These are phyloP conservation scores for Podospora fimiseda DNA, from an alignment of 495 filamentous ascomycete genomes.

Conservation along the genomic window DNA sequence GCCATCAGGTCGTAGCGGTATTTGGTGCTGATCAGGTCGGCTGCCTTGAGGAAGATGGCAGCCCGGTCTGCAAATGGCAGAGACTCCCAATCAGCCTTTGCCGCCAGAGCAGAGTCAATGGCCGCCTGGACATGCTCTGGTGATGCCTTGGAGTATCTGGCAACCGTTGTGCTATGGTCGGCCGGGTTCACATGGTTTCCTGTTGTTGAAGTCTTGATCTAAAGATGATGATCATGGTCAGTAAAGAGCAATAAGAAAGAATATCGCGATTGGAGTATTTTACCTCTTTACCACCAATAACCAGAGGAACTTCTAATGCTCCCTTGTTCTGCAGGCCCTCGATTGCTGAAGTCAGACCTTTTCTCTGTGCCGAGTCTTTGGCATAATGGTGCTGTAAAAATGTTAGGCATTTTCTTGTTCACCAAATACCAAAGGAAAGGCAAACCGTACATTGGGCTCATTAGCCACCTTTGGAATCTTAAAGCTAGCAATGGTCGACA, in stretches of 20 bases:
- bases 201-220: slow-evolving; percentile 48
- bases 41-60: slow-evolving; percentile 90
- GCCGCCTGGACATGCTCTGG: slow-evolving; percentile 64
- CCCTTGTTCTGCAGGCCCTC: slow-evolving; percentile 51
- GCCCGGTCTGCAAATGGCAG: slow-evolving; percentile 83
- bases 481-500: slow-evolving; percentile 61
- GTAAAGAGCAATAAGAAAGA: not conserved
- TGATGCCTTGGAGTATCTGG: slow-evolving; percentile 71
- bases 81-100: slow-evolving; percentile 73
- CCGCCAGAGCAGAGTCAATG: slow-evolving; percentile 73
- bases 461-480: slow-evolving; percentile 83
- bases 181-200: slow-evolving; percentile 67
- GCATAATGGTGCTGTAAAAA: slow-evolving; percentile 70
- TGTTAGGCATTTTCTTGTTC: slow-evolving; percentile 17
- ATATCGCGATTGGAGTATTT: not conserved
- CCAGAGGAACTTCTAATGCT: slow-evolving; percentile 66
- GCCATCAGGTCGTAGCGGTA: slow-evolving; percentile 93
- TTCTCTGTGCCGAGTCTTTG: slow-evolving; percentile 71
- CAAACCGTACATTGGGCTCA: slow-evolving; percentile 75
- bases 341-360: slow-evolving; percentile 64
- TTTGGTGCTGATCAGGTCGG: slow-evolving; percentile 79
- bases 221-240: slow-evolving; percentile 1
- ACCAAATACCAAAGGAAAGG: slow-evolving; percentile 6
- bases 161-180: slow-evolving; percentile 62
- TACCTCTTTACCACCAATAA: slow-evolving; percentile 74